Percentiles rank a stretch among this genome's conserved stretches.
These are phyloP conservation scores for Lentinula sp. DNA, from an alignment of 768 basidiomycete species.

Conservation along the genomic window DNA sequence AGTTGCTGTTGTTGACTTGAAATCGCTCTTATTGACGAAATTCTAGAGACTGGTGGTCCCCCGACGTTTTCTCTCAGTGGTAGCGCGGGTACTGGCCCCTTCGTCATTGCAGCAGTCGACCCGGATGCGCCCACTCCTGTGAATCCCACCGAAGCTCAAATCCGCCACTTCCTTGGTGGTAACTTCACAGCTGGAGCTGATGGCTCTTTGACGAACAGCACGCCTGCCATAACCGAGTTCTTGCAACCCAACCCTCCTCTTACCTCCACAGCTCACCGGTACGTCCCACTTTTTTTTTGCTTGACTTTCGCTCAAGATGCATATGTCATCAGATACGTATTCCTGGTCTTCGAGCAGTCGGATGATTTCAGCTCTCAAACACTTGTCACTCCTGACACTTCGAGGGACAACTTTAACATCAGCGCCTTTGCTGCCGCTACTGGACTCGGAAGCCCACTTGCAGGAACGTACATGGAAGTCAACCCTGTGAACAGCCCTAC, in stretches of 20 bases:
- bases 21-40: not conserved
- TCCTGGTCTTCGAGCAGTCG: constrained; percentile 41
- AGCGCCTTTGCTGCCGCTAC: constrained; percentile 33
- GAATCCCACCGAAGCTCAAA: constrained; percentile 31
- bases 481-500: constrained; percentile 17
- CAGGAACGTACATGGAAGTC: constrained; percentile 43
- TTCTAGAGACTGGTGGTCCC: constrained; percentile 30
- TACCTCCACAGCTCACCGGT: constrained; percentile 38
- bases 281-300: not conserved
- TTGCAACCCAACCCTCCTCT: constrained; percentile 35
- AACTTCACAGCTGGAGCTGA: constrained; percentile 22
- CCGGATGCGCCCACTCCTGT: constrained; percentile 50
- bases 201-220: constrained; percentile 24
- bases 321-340: constrained; percentile 30
- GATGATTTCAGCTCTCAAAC: constrained; percentile 32
- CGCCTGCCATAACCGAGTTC: constrained; percentile 36
- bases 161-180: constrained; percentile 43
- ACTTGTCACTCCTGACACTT: constrained; percentile 27
- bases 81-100: constrained; percentile 26
- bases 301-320: not conserved
- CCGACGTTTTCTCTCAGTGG: constrained; percentile 24
- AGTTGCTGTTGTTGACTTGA: not conserved
- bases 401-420: constrained; percentile 33
- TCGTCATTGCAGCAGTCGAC: constrained; percentile 40
- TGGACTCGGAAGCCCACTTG: constrained; percentile 38